These are phyloP conservation scores for Pythium rishiriense DNA, from an alignment of 352 stramenopile genomes.

Conservation along the genomic window DNA sequence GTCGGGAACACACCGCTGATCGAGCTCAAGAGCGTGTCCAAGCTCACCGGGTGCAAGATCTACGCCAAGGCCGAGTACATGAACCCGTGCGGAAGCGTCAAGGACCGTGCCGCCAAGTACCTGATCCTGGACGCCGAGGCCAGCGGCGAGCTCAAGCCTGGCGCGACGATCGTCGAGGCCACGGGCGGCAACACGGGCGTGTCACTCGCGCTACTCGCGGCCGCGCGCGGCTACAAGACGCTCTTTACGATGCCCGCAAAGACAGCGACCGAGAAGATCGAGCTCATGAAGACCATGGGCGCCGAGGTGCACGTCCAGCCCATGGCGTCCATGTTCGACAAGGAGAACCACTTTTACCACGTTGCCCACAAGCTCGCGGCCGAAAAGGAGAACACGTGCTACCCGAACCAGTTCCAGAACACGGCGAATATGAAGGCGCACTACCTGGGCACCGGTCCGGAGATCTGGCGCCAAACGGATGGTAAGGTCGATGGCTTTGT, in stretches of 20 bases:
- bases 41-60: slow-evolving; percentile 74
- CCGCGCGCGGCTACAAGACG: slow-evolving; percentile 83
- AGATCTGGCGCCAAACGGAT: slow-evolving; percentile 88
- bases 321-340: slow-evolving; percentile 62
- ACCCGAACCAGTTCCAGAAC: slow-evolving; percentile 82
- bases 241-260: slow-evolving; percentile 76
- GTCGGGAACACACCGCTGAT: slow-evolving; percentile 81
- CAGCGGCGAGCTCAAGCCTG: slow-evolving; percentile 74
- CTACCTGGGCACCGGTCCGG: slow-evolving; percentile 77
- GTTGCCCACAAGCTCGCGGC: slow-evolving; percentile 52
- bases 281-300: slow-evolving; percentile 79
- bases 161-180: slow-evolving; percentile 70
- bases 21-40: slow-evolving; percentile 63
- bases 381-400: slow-evolving; percentile 40
- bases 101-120: slow-evolving; percentile 93
- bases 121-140: slow-evolving; percentile 93
- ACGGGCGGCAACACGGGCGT: slow-evolving; percentile 93
- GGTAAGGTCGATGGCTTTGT: slow-evolving; percentile 92
- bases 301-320: slow-evolving; percentile 65
- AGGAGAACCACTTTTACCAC: slow-evolving; percentile 78
- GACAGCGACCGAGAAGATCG: slow-evolving; percentile 72
- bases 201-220: slow-evolving; percentile 87
- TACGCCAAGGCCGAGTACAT: slow-evolving; percentile 82
- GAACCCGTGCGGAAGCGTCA: slow-evolving; percentile 94
- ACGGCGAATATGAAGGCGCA: slow-evolving; percentile 71